Evolutionary conservation across 306 rosid species (phyloP), one percentile per base, ranked within the genome.

Genomic region (Arachis stenosperma): DNA sequence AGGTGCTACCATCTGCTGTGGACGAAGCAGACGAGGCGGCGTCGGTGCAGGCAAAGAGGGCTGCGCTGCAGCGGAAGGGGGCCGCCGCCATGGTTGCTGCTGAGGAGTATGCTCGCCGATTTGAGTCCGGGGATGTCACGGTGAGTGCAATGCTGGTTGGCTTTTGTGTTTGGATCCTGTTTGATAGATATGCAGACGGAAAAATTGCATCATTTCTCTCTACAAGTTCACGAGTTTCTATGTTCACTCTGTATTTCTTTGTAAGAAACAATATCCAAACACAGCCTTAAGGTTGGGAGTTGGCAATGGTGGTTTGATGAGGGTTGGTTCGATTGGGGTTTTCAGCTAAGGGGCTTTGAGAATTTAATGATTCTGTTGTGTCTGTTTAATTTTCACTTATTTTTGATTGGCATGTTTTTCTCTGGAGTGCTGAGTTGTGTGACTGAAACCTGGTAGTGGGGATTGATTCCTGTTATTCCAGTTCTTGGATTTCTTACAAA

Each of bases 51-150:
- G 92, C 96, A 2, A 95, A 91, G 67, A 86, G 97, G 6, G 84
- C 84, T 2, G 96, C 90, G 0, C 83, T 95, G 59, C 99, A 95
- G 88, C 77, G 89, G 4, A 88, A 83, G 75, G 99, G 98, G 2
- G 97, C 98, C 7, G 98, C 96, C 11, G 97, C 97, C 4, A 95
- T 91, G 99, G 86, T 95, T 0, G 98, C 98, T 0, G 98, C 98
- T 0, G 99, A 95, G 85, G 98, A 95, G 81, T 95, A 84, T 17
- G 99, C 97, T 0, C 78, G 97, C 46, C 86, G 90, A 43, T 87
- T 95, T 46, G 99, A 91, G 79, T 83, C 97, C 52, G 92, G 93
- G 5, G 90, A 87, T 69, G 81, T 86, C 0, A 11, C 17, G 81
- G 90, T 86, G 64, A 81, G 87, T 51, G 5, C 63, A 2, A n/a